Conservation (phyloP, 1,139 yeast genomes). For the Debaryomyces coudertii region DNA sequence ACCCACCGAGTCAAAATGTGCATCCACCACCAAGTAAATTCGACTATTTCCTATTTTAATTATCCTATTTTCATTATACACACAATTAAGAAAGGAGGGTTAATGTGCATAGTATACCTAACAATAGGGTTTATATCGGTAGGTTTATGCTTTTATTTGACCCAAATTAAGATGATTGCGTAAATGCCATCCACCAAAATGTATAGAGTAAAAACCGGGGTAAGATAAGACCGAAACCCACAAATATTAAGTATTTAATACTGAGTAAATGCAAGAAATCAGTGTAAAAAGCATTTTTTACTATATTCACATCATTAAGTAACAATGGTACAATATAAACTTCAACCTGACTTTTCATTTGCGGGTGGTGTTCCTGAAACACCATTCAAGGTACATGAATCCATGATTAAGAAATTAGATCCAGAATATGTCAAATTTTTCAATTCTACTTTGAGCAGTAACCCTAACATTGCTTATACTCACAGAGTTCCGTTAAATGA, state of each 20-base stretch:
- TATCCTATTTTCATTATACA: too few species aligned
- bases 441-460: constrained; percentile 28
- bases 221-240: not conserved
- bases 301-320: not conserved
- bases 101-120: not conserved
- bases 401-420: constrained; percentile 24
- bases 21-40: constrained; percentile 1
- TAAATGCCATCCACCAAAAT: not conserved
- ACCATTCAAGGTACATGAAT: constrained; percentile 30
- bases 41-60: too few species aligned
- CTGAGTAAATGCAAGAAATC: not conserved
- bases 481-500: constrained; percentile 41
- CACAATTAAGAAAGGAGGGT: not conserved
- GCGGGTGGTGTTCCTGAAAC: constrained; percentile 24
- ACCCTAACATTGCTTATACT: constrained; percentile 42
- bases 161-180: not conserved
- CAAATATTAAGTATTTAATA: not conserved
- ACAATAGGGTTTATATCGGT: not conserved
- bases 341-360: constrained; percentile 23
- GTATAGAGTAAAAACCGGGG: not conserved
- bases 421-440: constrained; percentile 43
- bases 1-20: not conserved
- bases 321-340: constrained; percentile 1
- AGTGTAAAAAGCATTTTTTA: not conserved
- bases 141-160: too few species aligned